These are phyloP conservation scores for Kokia cookei DNA, from an alignment of 441 rosid genomes.

Conservation along the genomic window DNA sequence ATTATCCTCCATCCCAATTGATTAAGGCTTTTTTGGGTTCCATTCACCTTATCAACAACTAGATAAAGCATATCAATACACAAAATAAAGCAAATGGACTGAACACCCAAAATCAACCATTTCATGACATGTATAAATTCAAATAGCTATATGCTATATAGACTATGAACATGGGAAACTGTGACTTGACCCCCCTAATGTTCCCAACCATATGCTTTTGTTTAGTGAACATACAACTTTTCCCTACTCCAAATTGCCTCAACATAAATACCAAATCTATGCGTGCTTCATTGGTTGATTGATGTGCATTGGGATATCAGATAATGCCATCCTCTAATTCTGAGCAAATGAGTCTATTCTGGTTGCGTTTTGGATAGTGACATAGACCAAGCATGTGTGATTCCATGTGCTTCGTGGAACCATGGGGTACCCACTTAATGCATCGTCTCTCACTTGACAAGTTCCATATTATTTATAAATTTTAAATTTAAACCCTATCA, in stretches of 20 bases:
- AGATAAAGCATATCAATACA: not conserved
- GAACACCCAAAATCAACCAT: not conserved
- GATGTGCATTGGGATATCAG: not conserved
- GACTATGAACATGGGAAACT: slow-evolving; percentile 12
- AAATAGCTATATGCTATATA: slow-evolving; percentile 19
- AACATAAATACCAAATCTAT: not conserved
- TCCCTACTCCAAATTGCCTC: not conserved
- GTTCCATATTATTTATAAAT: not conserved
- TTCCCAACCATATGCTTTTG: slow-evolving; percentile 14
- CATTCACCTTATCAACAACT: not conserved
- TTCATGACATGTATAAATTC: slow-evolving; percentile 10
- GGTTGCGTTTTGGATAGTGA: slow-evolving; percentile 6
- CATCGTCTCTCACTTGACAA: not conserved
- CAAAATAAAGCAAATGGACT: not conserved
- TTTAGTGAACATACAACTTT: not conserved
- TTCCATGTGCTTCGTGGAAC: slow-evolving; percentile 36
- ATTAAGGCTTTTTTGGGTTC: not conserved
- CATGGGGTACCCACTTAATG: slow-evolving; percentile 11
- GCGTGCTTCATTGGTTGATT: not conserved
- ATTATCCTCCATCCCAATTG: not conserved
- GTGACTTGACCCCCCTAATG: slow-evolving; percentile 25
- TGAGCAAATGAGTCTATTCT: not conserved
- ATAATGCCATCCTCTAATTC: not conserved
- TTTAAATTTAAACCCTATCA: not conserved
- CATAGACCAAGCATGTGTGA: slow-evolving; percentile 28